A percentile compares a stretch with the other conserved stretches of the same genome.
Conservation (phyloP, 83 land plant species). For the Thuja plicata region DNA sequence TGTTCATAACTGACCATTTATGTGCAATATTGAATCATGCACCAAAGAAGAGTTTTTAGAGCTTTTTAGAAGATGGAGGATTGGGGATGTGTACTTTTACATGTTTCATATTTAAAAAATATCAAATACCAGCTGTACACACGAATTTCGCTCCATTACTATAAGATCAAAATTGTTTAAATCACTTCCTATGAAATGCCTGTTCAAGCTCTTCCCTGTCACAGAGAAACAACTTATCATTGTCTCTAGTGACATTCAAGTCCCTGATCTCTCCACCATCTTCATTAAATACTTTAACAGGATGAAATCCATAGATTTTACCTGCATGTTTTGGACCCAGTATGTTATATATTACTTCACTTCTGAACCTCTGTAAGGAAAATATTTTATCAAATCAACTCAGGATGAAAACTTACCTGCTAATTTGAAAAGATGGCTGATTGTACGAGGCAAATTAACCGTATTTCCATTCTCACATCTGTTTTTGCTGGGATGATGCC, state of each 20-base stretch:
- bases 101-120: too few relatives aligned
- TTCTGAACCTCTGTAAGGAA: background rate
- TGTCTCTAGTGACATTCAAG: conserved; percentile 13
- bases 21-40: too few relatives aligned
- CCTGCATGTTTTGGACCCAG: background rate
- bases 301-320: conserved; percentile 3
- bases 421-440: conserved; percentile 44
- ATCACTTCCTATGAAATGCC: background rate
- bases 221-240: background rate
- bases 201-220: conserved; percentile 6
- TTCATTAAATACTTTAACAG: conserved; percentile 13
- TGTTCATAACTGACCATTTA: too few relatives aligned
- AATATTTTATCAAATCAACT: background rate
- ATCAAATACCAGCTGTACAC: background rate
- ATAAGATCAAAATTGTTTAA: background rate
- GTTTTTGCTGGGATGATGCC: conserved; percentile 41
- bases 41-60: too few relatives aligned
- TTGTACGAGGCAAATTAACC: conserved; percentile 43
- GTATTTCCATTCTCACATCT: conserved; percentile 29
- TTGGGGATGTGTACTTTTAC: too few relatives aligned
- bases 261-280: conserved; percentile 11
- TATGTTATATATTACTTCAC: background rate
- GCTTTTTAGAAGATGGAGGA: too few relatives aligned
- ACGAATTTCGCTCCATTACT: background rate
- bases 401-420: conserved; percentile 34